Conservation (phyloP, 2,329 filamentous ascomycete species). For the Botryotinia calthae region DNA sequence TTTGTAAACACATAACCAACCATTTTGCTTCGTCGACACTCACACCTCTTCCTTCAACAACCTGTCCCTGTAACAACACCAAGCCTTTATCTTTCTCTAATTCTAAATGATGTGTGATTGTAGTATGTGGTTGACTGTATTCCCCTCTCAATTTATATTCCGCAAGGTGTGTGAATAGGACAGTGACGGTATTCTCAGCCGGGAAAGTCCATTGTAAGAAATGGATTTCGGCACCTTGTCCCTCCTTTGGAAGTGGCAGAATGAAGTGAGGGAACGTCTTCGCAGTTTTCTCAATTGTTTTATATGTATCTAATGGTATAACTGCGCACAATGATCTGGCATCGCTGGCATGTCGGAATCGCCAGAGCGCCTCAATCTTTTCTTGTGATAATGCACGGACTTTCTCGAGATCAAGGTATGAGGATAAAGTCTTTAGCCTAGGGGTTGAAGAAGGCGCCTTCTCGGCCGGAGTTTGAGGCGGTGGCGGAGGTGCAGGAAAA, state of each 20-base stretch:
- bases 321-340: slow-evolving; percentile 78
- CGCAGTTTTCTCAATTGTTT: slow-evolving; percentile 67
- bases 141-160: slow-evolving; percentile 91
- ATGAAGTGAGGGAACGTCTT: slow-evolving; percentile 82
- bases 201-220: slow-evolving; percentile 97
- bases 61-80: slow-evolving; percentile 80
- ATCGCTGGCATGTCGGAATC: slow-evolving; percentile 75
- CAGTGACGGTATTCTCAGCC: slow-evolving; percentile 62
- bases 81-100: slow-evolving; percentile 70
- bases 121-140: slow-evolving; percentile 89
- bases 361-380: slow-evolving; percentile 88
- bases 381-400: slow-evolving; percentile 67
- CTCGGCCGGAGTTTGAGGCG: slow-evolving; percentile 37
- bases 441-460: slow-evolving; percentile 37
- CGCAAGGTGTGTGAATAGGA: slow-evolving; percentile 91
- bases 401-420: slow-evolving; percentile 79
- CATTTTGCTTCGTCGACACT: slow-evolving; percentile 80
- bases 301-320: slow-evolving; percentile 72
- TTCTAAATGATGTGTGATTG: slow-evolving; percentile 87
- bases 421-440: slow-evolving; percentile 56
- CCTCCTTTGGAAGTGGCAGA: slow-evolving; percentile 72
- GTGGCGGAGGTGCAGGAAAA: slow-evolving; percentile 38
- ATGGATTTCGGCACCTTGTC: slow-evolving; percentile 82
- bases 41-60: slow-evolving; percentile 74
- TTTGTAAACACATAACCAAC: slow-evolving; percentile 88